Base-by-base conservation (phyloP, 345 rosid species). In the Litchi chinensis region DNA sequence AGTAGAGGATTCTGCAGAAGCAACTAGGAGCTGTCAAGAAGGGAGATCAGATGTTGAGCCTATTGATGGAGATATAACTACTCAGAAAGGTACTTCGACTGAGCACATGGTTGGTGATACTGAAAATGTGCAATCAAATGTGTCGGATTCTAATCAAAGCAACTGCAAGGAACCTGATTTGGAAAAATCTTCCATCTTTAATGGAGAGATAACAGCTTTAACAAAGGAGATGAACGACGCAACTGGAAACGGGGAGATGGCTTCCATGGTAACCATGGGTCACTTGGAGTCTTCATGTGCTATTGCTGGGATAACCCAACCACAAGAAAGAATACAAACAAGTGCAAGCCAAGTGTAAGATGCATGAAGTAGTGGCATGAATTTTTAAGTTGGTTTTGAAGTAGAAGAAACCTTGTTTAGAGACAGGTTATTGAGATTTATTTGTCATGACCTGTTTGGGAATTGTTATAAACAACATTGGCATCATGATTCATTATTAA, bases 271-370 rank as follows among this genome's bases (percentile, higher is more conserved):
- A 63, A 78, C 71, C 12, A 37, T 75, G 54, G 41, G 79, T 59
- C 73, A 65, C 82, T 24, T 78, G 21, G 84, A 81, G 68, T 62
- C 81, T 22, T 79, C 85, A 28, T 75, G 71, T 64, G 71, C 77
- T 70, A 65, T 77, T 73, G 64, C 85, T 15, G 89, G 81, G 66
- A 41, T 82, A 48, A 82, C 82, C 76, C 76, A 87, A 62, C 57
- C 80, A 22, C 77, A 79, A 65, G 86, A 83, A 79, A 80, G 73
- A 67, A 79, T 86, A 66, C 86, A 71, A 78, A 80, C 88, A 19
- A 82, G 83, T 79, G 78, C 85, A 7, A 78, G 84, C 74, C 83
- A 82, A 81, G 74, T 60, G 7, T 75, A 12, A 70, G 76, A 40
- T 74, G 7, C 26, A 69, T 68, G 71, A 71, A 15, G 63, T 69